Evolutionary conservation across 75 land plant genomes (phyloP).

Genomic region (Pinus albicaulis): DNA sequence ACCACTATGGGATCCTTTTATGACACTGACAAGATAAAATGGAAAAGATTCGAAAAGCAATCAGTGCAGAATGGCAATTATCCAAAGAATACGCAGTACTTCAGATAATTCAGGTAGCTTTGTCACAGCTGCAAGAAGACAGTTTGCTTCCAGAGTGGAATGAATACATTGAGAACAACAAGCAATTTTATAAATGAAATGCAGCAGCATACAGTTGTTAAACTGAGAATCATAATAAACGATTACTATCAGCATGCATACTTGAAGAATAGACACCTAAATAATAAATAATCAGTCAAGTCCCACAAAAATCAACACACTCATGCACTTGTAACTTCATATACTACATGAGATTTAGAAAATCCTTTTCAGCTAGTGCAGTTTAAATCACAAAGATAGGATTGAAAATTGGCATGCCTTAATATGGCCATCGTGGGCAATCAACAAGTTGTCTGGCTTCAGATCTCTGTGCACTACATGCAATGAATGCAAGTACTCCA

Average conservation of each 20-base stretch:
- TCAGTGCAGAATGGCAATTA: neutral
- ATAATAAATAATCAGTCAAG: too few species aligned
- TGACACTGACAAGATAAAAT: too few species aligned
- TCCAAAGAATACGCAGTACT: neutral
- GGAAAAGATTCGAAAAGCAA: neutral
- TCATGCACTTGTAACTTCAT: neutral
- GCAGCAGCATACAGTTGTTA: neutral
- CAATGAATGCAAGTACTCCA: constrained; percentile 95
- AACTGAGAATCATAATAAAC: neutral
- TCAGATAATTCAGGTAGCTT: neutral
- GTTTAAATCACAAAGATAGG: neutral
- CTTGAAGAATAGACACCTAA: neutral
- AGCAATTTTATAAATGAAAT: too few species aligned
- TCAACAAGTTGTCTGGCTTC: constrained; percentile 96
- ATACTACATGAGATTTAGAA: constrained; percentile 1
- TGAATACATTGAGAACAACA: neutral
- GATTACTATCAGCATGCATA: neutral
- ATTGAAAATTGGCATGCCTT: constrained; percentile 50
- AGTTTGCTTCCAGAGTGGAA: neutral
- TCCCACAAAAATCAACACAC: neutral
- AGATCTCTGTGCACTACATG: constrained; percentile 96
- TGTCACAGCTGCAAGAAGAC: neutral
- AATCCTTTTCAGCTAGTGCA: neutral
- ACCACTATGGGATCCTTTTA: too few species aligned
- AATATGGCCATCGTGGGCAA: constrained; percentile 99